Percentiles rank a stretch among this genome's conserved stretches.
These are phyloP conservation scores for Kwoniella dendrophila DNA, from an alignment of 768 basidiomycete species.

Conservation along the genomic window DNA sequence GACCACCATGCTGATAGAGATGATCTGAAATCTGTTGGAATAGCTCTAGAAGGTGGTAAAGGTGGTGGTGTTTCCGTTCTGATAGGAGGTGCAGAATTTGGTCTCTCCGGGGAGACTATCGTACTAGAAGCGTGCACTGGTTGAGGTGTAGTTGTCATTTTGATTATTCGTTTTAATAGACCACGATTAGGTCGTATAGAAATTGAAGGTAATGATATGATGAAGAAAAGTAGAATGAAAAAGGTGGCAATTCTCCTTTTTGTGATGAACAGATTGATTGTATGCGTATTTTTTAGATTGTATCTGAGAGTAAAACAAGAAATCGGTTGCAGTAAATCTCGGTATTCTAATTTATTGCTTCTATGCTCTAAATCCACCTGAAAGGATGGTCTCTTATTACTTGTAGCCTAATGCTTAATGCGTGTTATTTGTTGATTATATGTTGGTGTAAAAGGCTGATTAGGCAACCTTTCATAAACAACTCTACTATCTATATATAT, in stretches of 20 bases:
- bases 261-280: too few species aligned
- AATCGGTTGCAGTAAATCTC: too few species aligned
- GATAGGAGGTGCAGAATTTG: conserved; percentile 30
- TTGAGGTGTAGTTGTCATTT: conserved; percentile 23
- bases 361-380: too few species aligned
- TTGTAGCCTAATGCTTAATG: background rate
- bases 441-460: too few species aligned
- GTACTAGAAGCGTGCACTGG: background rate
- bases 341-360: too few species aligned
- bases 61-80: conserved; percentile 22
- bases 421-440: background rate
- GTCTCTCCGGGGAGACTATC: conserved; percentile 3
- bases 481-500: too few species aligned
- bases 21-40: conserved; percentile 46
- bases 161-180: conserved; percentile 4
- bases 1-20: conserved; percentile 50
- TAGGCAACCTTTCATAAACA: too few species aligned
- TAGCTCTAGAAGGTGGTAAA: conserved; percentile 34
- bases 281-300: too few species aligned
- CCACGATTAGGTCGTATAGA: background rate
- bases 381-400: too few species aligned
- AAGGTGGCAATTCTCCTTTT: too few species aligned
- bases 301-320: too few species aligned
- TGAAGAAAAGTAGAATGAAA: too few species aligned
- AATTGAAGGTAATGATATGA: conserved; percentile 2